Percentiles rank a stretch among this genome's conserved stretches.
These are phyloP conservation scores for Candida gorgasii DNA, from an alignment of 805 yeast species.

Conservation along the genomic window DNA sequence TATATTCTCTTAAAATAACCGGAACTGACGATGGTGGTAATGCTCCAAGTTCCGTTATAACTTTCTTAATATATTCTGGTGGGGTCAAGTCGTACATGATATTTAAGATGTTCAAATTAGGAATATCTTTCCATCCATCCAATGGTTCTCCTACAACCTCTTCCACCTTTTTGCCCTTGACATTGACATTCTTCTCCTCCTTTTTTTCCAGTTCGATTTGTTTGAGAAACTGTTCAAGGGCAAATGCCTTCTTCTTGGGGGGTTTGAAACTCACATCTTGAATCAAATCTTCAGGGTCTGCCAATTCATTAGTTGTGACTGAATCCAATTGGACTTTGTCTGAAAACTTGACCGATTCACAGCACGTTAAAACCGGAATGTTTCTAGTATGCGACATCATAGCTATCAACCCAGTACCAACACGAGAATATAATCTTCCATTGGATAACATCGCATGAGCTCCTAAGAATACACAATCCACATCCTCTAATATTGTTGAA, in stretches of 20 bases:
- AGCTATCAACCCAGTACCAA: conserved; percentile 91
- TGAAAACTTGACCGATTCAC: conserved; percentile 91
- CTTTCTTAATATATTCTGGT: conserved; percentile 88
- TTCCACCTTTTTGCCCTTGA: too few relatives aligned
- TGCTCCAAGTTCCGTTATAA: conserved; percentile 94
- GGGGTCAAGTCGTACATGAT: conserved; percentile 94
- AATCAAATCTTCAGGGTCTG: conserved; percentile 73
- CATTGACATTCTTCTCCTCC: conserved; percentile 10
- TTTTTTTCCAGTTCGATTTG: conserved; percentile 35
- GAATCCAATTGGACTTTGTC: conserved; percentile 95
- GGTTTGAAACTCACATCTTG: conserved; percentile 49
- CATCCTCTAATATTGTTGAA: conserved; percentile 73
- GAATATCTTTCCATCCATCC: conserved; percentile 63
- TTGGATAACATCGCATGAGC: conserved; percentile 97
- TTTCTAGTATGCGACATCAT: conserved; percentile 86
- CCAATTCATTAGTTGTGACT: conserved; percentile 91
- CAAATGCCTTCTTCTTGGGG: conserved; percentile 57
- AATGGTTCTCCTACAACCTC: conserved; percentile 39
- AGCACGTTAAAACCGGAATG: conserved; percentile 92
- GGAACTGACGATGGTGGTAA: conserved; percentile 99
- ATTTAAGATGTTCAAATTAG: conserved; percentile 70
- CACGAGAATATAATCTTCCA: conserved; percentile 89
- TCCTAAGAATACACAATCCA: conserved; percentile 89
- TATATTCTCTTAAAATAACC: conserved; percentile 91
- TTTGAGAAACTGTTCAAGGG: conserved; percentile 62